These are phyloP conservation scores for Candida silvicultrix DNA, from an alignment of 805 yeast species.

Conservation along the genomic window DNA sequence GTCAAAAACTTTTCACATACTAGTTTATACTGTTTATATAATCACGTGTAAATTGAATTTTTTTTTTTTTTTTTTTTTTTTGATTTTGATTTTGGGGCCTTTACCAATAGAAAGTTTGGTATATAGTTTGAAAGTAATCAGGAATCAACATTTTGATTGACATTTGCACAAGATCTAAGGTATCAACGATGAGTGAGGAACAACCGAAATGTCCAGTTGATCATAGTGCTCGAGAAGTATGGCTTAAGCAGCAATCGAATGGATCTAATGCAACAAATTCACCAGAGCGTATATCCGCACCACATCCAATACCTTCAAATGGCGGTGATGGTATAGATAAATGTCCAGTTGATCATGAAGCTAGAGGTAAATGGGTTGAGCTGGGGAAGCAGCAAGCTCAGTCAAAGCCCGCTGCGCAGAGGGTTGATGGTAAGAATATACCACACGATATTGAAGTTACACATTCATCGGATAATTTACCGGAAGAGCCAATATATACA, in stretches of 20 bases:
- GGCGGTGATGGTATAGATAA: conserved; percentile 21
- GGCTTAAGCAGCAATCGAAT: conserved; percentile 5
- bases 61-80: too few species aligned
- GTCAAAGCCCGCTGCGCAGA: background rate
- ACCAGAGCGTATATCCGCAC: too few species aligned
- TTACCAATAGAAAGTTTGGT: too few species aligned
- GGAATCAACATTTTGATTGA: background rate
- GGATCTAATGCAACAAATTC: too few species aligned
- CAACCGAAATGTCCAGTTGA: conserved; percentile 46
- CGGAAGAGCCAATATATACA: conserved; percentile 25
- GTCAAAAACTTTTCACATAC: too few species aligned
- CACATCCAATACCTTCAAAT: conserved; percentile 14
- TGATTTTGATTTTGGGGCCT: too few species aligned
- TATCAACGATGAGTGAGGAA: conserved; percentile 3
- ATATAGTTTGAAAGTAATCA: too few species aligned
- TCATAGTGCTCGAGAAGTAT: conserved; percentile 26
- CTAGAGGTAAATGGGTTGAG: conserved; percentile 53
- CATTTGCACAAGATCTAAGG: too few species aligned
- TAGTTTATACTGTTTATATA: too few species aligned
- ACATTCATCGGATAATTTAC: conserved; percentile 42
- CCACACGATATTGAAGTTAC: conserved; percentile 15
- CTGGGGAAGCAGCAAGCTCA: conserved; percentile 20
- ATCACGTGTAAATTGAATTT: too few species aligned
- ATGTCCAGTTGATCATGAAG: conserved; percentile 68
- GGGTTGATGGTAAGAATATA: conserved; percentile 15